A percentile compares a stretch with the other conserved stretches of the same genome.
Evolutionary conservation across 2,329 filamentous ascomycete species (phyloP).

Genomic region (Fusarium robinianum): DNA sequence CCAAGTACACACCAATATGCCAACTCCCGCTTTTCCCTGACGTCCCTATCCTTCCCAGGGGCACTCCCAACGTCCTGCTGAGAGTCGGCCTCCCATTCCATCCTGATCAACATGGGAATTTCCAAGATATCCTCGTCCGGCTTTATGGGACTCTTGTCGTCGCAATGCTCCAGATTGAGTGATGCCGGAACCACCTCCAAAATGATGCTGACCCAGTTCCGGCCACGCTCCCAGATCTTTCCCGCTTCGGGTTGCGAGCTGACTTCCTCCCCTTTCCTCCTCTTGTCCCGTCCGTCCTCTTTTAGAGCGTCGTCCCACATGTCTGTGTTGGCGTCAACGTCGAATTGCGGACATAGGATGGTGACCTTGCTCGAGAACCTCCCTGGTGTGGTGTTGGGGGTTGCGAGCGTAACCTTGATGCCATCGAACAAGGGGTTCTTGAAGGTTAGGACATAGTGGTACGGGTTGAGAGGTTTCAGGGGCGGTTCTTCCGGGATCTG

Average conservation of each 20-base stretch:
- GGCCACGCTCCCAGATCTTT: conserved; percentile 92
- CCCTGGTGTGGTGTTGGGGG: conserved; percentile 77
- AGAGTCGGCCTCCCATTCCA: conserved; percentile 84
- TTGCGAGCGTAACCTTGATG: conserved; percentile 85
- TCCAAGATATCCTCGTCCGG: conserved; percentile 73
- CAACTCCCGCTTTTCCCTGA: conserved; percentile 80
- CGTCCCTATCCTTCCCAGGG: conserved; percentile 59
- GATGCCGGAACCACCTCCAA: conserved; percentile 80
- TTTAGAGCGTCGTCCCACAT: conserved; percentile 86
- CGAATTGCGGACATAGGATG: conserved; percentile 91
- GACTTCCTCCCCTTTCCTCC: conserved; percentile 47
- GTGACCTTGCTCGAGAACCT: conserved; percentile 80
- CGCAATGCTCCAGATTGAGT: conserved; percentile 47
- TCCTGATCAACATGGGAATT: conserved; percentile 89
- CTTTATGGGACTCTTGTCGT: conserved; percentile 53
- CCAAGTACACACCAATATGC: conserved; percentile 96
- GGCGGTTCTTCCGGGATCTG: conserved; percentile 40
- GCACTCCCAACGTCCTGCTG: conserved; percentile 66
- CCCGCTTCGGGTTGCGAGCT: conserved; percentile 73
- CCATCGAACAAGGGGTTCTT: conserved; percentile 93
- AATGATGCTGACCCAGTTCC: conserved; percentile 94
- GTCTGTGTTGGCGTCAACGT: conserved; percentile 89
- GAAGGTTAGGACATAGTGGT: conserved; percentile 86
- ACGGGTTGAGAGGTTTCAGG: conserved; percentile 61
- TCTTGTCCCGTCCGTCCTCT: conserved; percentile 49